phyloP scores from a whole-genome alignment of 495 filamentous ascomycete genomes.

The Penicillium ochrochloron region DNA sequence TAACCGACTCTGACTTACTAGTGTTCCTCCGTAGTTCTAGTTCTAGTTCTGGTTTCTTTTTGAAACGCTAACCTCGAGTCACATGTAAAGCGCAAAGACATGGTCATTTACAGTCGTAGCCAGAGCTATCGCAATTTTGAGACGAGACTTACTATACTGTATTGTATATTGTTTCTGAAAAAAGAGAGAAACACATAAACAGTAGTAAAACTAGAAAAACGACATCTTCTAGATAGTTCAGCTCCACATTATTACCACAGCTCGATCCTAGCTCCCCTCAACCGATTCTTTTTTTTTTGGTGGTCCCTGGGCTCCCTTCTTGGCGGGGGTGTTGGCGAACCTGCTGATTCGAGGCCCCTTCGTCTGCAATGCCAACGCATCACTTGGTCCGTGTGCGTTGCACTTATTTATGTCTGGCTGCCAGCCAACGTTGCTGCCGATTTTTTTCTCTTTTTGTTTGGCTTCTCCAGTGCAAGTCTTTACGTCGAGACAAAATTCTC shows the following conservation, averaged over 20 bases:
- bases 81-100: neutral
- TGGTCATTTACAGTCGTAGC: neutral
- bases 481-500: neutral
- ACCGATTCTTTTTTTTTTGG: neutral
- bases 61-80: neutral
- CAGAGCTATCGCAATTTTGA: neutral
- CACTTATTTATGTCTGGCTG: conserved; percentile 18
- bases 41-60: neutral
- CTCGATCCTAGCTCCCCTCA: neutral
- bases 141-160: neutral
- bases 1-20: neutral
- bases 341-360: conserved; percentile 15
- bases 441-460: neutral
- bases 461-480: neutral
- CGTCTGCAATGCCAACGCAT: conserved; percentile 32
- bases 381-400: conserved; percentile 31
- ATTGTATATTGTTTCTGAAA: neutral
- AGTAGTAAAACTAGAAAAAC: neutral
- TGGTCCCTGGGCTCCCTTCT: conserved; percentile 1
- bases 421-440: conserved; percentile 6
- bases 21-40: neutral
- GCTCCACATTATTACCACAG: neutral
- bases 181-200: neutral
- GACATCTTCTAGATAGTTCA: neutral
- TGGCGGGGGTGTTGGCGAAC: conserved; percentile 22